Evolutionary conservation across 2,329 filamentous ascomycete species (phyloP), one percentile per base, ranked within the genome.

Genomic region (Arthrobotrys conoides): DNA sequence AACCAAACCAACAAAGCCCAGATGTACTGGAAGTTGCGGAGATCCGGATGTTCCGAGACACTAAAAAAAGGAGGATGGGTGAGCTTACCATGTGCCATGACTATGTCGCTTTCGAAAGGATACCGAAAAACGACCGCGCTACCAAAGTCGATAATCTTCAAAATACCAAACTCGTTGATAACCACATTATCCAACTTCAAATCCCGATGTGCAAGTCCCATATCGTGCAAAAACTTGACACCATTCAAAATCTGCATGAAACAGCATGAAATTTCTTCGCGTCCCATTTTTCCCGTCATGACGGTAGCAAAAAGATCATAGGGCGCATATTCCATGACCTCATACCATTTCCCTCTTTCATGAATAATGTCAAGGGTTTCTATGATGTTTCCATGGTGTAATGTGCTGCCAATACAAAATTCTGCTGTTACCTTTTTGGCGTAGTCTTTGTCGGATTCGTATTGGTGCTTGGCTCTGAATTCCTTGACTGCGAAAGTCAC

Each of bases 141-240:
- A 27, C 96, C 96, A 85, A 99, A 99, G 84, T 99, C 96, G 83
- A 99, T 99, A 80, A 99, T 92, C 85, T 99, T 99, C 94, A 99
- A 97, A 82, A 99, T 98, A 1, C 96, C 96, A 83, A 92, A 90
- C 83, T 97, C 93, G 83, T 94, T 98, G 76, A 99, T 94, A 30
- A 99, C 96, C 20, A 99, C 96, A 82, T 99, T 99, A 86, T 99
- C 96, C 82, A 99, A 86, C 85, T 99, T 99, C 82, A 99, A 83
- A 87, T 99, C 96, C 53, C 96, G 90, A 85, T 99, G 96, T 10
- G 96, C 94, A 66, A 99, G 87, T 1, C 96, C 96, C 90, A 97
- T 96, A 83, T 92, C 92, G 85, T 99, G 96, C 79, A 99, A 86
- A 84, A 97, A 99, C 10, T 93, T 93, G 41, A 98, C 94, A 65